Evolutionary conservation across 2,329 filamentous ascomycete species (phyloP).

Genomic region (Epichloe festucae): DNA sequence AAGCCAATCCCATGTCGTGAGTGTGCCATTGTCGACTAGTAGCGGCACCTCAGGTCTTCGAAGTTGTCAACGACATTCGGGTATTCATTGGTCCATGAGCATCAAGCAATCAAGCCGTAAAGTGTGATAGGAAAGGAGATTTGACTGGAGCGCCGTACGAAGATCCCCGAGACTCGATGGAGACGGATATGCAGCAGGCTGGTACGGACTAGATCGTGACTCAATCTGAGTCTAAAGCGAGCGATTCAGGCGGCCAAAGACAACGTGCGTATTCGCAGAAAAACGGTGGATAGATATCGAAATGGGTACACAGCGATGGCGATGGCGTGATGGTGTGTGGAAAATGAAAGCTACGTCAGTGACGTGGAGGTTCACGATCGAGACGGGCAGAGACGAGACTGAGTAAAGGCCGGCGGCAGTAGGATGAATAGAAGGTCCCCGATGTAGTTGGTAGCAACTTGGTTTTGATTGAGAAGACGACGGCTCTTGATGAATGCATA

Average conservation of each 20-base stretch:
- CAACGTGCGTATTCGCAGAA: neutral
- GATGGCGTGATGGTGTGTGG: no score
- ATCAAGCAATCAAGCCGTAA: neutral
- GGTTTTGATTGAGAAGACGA: no score
- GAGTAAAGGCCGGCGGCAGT: no score
- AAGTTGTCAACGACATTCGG: neutral
- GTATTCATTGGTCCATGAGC: neutral
- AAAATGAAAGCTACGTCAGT: no score
- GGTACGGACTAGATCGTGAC: neutral
- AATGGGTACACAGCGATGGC: no score
- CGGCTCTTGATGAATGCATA: no score
- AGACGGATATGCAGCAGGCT: neutral
- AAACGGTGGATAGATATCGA: neutral
- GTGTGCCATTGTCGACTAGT: neutral
- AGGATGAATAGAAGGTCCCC: no score
- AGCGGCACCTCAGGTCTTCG: neutral
- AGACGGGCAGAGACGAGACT: no score
- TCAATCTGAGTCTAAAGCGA: neutral
- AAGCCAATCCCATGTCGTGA: neutral
- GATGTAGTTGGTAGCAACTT: no score
- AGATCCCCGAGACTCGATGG: neutral
- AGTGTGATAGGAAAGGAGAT: neutral
- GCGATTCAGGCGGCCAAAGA: neutral
- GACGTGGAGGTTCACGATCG: no score
- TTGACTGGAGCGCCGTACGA: neutral